Evolutionary conservation across 148 eudicot species (phyloP).

Genomic region (Nyssa sinensis): DNA sequence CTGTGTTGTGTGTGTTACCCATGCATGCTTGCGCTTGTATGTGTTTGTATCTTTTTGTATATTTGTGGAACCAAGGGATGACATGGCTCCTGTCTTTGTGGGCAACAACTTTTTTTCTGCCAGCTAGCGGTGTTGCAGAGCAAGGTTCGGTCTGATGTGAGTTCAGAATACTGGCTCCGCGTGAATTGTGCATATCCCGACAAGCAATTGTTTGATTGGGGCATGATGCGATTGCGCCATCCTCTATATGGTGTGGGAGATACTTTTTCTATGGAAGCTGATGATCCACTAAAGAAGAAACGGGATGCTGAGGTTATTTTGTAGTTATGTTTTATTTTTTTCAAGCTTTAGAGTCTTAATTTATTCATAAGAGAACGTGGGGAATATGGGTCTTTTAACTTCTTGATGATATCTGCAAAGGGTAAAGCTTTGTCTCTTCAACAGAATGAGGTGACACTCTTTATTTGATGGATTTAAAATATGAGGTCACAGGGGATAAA

Average conservation of each 20-base stretch:
- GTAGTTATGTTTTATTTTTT: constrained; percentile 7
- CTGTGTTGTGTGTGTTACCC: not conserved
- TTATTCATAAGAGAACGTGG: not conserved
- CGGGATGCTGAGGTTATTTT: constrained; percentile 82
- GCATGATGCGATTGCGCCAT: constrained; percentile 72
- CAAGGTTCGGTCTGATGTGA: constrained; percentile 82
- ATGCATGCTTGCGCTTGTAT: not conserved
- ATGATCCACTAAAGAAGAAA: constrained; percentile 86
- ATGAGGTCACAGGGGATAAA: not conserved
- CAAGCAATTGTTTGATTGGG: constrained; percentile 90
- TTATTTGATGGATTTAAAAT: not conserved
- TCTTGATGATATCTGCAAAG: constrained; percentile 3
- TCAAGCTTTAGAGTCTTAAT: constrained; percentile 4
- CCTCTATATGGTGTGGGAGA: constrained; percentile 86
- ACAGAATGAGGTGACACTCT: not conserved
- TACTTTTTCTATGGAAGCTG: constrained; percentile 79
- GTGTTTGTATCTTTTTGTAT: not conserved
- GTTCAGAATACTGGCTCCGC: constrained; percentile 92
- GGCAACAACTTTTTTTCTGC: constrained; percentile 11
- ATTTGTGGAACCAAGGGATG: constrained; percentile 1
- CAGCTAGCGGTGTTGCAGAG: constrained; percentile 86
- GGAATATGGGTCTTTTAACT: not conserved
- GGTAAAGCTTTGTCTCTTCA: not conserved
- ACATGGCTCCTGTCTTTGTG: constrained; percentile 14
- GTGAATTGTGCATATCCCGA: constrained; percentile 75